phyloP scores from a whole-genome alignment of 108 stramenopile genomes.

The Skeletonema costatum region DNA sequence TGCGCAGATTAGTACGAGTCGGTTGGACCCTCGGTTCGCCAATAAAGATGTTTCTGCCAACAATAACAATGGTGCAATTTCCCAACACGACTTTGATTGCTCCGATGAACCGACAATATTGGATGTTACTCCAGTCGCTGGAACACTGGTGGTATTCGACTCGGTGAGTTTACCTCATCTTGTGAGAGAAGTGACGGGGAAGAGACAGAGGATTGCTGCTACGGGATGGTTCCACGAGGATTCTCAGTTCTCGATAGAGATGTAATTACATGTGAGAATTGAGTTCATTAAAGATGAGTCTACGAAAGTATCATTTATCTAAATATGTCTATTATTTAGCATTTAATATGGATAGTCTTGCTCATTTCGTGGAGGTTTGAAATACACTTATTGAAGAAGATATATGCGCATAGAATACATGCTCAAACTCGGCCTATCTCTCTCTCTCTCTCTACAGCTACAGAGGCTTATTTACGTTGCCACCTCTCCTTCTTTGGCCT shows the following conservation, averaged over 20 bases:
- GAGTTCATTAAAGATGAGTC: background rate
- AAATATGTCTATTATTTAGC: background rate
- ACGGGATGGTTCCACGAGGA: constrained; percentile 71
- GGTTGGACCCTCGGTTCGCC: constrained; percentile 37
- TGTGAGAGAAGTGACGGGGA: constrained; percentile 48
- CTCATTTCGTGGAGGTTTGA: background rate
- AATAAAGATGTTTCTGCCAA: too few relatives aligned
- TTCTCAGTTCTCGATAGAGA: constrained; percentile 26
- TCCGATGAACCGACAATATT: constrained; percentile 9
- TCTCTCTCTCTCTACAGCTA: background rate
- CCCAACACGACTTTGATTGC: background rate
- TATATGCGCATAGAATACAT: background rate
- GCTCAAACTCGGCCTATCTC: background rate
- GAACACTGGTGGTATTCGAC: constrained; percentile 60
- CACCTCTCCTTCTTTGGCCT: background rate
- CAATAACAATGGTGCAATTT: background rate
- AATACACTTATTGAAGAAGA: background rate
- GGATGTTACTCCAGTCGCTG: constrained; percentile 46
- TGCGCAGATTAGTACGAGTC: constrained; percentile 47
- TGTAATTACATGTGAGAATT: background rate
- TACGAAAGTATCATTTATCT: background rate
- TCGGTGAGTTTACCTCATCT: constrained; percentile 57
- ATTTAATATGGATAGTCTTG: constrained; percentile 5
- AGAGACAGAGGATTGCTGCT: constrained; percentile 43
- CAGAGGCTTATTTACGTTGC: background rate